phyloP scores from a whole-genome alignment of 129 eudicot genomes.

The Cynara cardunculus region DNA sequence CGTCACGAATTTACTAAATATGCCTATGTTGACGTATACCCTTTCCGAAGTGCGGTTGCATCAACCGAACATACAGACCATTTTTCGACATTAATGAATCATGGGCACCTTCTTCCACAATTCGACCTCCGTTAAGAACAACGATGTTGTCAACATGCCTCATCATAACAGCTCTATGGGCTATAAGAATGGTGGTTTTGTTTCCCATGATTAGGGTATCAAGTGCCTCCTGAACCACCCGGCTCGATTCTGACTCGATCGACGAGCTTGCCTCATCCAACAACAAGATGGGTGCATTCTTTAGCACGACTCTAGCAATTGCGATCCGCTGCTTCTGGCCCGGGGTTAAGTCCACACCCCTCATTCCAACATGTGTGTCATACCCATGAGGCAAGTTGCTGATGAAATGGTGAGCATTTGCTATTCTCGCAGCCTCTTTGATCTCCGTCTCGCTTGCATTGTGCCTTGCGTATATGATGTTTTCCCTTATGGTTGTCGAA shows the following conservation, averaged over 20 bases:
- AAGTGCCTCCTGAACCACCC: conserved; percentile 98
- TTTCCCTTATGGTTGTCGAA: conserved; percentile 85
- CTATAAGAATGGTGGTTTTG: conserved; percentile 85
- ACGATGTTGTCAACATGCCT: conserved; percentile 95
- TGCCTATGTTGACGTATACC: conserved; percentile 87
- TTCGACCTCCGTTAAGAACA: conserved; percentile 89
- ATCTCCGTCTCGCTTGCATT: conserved; percentile 97
- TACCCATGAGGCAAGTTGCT: conserved; percentile 98
- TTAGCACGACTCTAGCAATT: conserved; percentile 89
- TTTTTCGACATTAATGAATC: conserved; percentile 71
- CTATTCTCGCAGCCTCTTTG: conserved; percentile 96
- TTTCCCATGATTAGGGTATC: conserved; percentile 94
- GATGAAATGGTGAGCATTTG: conserved; percentile 96
- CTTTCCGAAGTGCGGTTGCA: conserved; percentile 97
- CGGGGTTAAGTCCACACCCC: conserved; percentile 91
- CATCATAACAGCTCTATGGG: conserved; percentile 99
- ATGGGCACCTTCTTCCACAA: conserved; percentile 93
- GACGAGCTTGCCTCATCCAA: conserved; percentile 98
- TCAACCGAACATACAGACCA: conserved; percentile 85
- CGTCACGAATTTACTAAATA: conserved; percentile 25
- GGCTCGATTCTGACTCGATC: conserved; percentile 91
- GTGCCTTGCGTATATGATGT: conserved; percentile 91
- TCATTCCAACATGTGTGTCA: conserved; percentile 99
- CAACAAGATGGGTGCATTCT: conserved; percentile 89
- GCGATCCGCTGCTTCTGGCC: conserved; percentile 98